Evolutionary conservation across 2,329 filamentous ascomycete species (phyloP), one percentile per base, ranked within the genome.

Genomic region (Diaporthe nobilis): DNA sequence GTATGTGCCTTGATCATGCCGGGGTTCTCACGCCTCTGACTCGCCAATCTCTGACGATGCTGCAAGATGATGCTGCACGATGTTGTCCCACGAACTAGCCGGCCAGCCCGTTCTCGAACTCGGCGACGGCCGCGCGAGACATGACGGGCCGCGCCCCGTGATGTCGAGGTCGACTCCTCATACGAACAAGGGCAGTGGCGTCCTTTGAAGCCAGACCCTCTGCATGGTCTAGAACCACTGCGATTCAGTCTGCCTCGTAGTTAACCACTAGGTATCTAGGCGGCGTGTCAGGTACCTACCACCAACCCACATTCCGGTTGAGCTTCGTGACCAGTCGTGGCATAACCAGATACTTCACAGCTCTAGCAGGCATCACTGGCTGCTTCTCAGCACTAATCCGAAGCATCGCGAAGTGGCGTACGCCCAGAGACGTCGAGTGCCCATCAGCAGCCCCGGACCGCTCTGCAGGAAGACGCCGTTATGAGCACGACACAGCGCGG

Each of bases 41-140:
- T 63, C 73, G 65, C 73, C 15, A 71, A 75, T 75, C 65, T 75
- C n/a, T 44, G 15, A 34, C 15, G 53, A 31, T 10, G 53, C 65
- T 71, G 73, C 65, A 57, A 75, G 73, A 71, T 71, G 68, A 34
- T 58, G 65, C 47, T 51, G 63, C 10, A 68, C 67, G 51, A 67
- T 57, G 67, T 10, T 37, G 71, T 47, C 71, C 71, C 22, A 63
- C 47, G 10, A 39, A 10, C 47, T 25, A 37, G 31, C 28, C 5
- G 49, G 22, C 9, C 34, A 53, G 49, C 5, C 22, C 65, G 49
- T 22, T 55, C 49, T 55, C 37, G 49, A 70, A 55, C 65, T 53
- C 49, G 65, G 65, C 65, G 65, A 15, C 65, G 49, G 49, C 65
- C 65, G 49, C 34, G 65, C 49, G 49, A 70, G 65, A 70, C 65